phyloP scores from a whole-genome alignment of 306 rosid species.

The Acacia crassicarpa region DNA sequence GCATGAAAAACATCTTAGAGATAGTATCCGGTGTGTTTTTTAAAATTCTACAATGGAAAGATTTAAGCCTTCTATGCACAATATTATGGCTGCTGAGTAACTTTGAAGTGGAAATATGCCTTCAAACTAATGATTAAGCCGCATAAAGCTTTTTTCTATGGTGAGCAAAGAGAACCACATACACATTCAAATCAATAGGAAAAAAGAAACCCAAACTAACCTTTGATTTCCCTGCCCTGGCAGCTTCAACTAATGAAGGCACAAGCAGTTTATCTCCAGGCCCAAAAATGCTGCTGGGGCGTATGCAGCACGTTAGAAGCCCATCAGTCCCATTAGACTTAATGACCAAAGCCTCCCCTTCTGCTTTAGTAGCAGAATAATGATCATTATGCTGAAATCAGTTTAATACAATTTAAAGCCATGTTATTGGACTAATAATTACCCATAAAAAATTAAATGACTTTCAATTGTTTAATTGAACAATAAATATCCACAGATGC shows the following conservation, averaged over 20 bases:
- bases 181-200: neutral
- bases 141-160: neutral
- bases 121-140: neutral
- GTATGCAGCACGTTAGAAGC: slow-evolving; percentile 88
- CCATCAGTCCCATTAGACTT: slow-evolving; percentile 81
- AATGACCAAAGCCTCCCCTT: slow-evolving; percentile 79
- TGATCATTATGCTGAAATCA: slow-evolving; percentile 82
- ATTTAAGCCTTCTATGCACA: neutral
- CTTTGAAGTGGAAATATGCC: neutral
- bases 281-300: slow-evolving; percentile 96
- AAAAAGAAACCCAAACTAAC: slow-evolving; percentile 36
- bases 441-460: slow-evolving; percentile 8
- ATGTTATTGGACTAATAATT: slow-evolving; percentile 12
- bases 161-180: neutral
- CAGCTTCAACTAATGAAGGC: slow-evolving; percentile 77
- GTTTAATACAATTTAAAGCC: slow-evolving; percentile 17
- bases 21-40: neutral
- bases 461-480: neutral
- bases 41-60: slow-evolving; percentile 7
- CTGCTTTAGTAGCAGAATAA: slow-evolving; percentile 91
- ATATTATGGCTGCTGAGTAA: slow-evolving; percentile 23
- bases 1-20: neutral
- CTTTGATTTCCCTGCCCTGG: slow-evolving; percentile 92
- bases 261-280: slow-evolving; percentile 89
- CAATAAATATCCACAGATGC: neutral